Evolutionary conservation across 2,329 filamentous ascomycete species (phyloP).

Genomic region (Colletotrichum lindemuthianum): DNA sequence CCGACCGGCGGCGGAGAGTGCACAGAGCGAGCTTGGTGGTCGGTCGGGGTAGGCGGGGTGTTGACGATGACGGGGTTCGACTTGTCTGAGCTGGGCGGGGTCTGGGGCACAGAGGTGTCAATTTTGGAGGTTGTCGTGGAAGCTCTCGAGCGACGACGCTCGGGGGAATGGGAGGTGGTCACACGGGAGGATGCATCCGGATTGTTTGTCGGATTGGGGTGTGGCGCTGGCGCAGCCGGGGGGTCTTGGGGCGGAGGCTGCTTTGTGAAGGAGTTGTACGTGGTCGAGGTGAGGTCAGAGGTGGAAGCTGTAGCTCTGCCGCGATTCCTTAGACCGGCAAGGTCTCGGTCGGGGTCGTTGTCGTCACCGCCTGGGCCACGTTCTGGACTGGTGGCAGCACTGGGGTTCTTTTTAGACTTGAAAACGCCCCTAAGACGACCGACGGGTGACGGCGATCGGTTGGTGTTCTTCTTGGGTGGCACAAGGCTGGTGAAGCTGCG

Average conservation of each 20-base stretch:
- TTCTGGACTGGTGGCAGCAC: slow-evolving; percentile 55
- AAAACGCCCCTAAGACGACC: slow-evolving; percentile 80
- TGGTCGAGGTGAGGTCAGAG: slow-evolving; percentile 31
- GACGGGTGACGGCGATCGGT: slow-evolving; percentile 74
- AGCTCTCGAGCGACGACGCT: slow-evolving; percentile 31
- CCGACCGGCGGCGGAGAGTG: slow-evolving; percentile 20
- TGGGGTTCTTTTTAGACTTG: slow-evolving; percentile 61
- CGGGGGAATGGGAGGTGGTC: slow-evolving; percentile 30
- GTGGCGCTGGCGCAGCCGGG: slow-evolving; percentile 12
- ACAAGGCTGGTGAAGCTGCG: slow-evolving; percentile 51
- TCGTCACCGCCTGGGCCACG: slow-evolving; percentile 36
- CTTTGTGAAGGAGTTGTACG: slow-evolving; percentile 6
- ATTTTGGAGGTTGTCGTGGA: slow-evolving; percentile 37
- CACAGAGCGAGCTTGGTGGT: slow-evolving; percentile 42
- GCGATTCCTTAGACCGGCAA: slow-evolving; percentile 20
- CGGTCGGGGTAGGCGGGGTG: slow-evolving; percentile 72
- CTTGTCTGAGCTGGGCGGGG: slow-evolving; percentile 44
- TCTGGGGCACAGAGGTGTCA: slow-evolving; percentile 39
- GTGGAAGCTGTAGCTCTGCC: slow-evolving; percentile 32
- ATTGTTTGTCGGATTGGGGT: slow-evolving; percentile 22
- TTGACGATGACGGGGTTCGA: slow-evolving; percentile 68
- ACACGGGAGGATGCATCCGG: slow-evolving; percentile 24
- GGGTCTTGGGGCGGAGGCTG: slow-evolving; percentile 12
- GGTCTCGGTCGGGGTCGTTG: slow-evolving; percentile 34
- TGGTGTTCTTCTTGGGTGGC: slow-evolving; percentile 54